A percentile compares a stretch with the other conserved stretches of the same genome.
Conservation (phyloP, 1,139 yeast species). For the Geotrichum australiense region DNA sequence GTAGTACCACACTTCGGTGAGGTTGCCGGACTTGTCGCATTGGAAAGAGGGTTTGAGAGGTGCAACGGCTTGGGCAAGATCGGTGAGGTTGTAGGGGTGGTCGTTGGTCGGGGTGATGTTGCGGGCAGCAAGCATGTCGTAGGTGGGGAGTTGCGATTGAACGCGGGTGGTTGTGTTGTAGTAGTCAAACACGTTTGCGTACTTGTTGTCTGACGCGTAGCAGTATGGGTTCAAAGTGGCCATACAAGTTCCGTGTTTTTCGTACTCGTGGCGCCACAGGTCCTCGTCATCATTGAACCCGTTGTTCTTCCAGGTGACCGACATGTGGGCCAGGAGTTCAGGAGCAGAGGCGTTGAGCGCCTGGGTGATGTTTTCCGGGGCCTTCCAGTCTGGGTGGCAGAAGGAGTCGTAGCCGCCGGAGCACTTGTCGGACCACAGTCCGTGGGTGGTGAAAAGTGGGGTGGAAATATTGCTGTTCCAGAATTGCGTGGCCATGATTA, state of each 20-base stretch:
- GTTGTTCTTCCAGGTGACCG: conserved; percentile 59
- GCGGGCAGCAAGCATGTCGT: conserved; percentile 52
- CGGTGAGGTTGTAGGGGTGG: conserved; percentile 55
- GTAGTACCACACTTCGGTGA: conserved; percentile 87
- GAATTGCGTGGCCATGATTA: conserved; percentile 78
- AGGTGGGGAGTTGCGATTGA: conserved; percentile 63
- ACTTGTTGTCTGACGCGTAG: conserved; percentile 40
- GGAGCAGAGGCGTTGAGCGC: conserved; percentile 45
- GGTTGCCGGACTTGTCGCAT: conserved; percentile 59
- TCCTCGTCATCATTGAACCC: conserved; percentile 61
- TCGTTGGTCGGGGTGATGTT: conserved; percentile 63
- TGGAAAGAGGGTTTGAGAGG: conserved; percentile 48
- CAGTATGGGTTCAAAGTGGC: conserved; percentile 68
- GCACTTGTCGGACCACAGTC: conserved; percentile 80
- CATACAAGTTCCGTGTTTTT: conserved; percentile 93
- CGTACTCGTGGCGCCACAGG: conserved; percentile 89
- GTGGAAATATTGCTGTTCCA: conserved; percentile 87
- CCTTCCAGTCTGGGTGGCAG: conserved; percentile 54
- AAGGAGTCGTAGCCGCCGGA: conserved; percentile 67
- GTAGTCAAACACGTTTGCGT: conserved; percentile 71
- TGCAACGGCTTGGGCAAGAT: conserved; percentile 57
- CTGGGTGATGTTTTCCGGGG: conserved; percentile 47
- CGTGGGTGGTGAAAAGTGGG: conserved; percentile 75
- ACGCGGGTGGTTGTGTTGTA: conserved; percentile 58
- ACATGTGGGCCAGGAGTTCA: conserved; percentile 53